These are phyloP conservation scores for Colletotrichum brevisporum DNA, from an alignment of 2,329 filamentous ascomycete species.

Conservation along the genomic window DNA sequence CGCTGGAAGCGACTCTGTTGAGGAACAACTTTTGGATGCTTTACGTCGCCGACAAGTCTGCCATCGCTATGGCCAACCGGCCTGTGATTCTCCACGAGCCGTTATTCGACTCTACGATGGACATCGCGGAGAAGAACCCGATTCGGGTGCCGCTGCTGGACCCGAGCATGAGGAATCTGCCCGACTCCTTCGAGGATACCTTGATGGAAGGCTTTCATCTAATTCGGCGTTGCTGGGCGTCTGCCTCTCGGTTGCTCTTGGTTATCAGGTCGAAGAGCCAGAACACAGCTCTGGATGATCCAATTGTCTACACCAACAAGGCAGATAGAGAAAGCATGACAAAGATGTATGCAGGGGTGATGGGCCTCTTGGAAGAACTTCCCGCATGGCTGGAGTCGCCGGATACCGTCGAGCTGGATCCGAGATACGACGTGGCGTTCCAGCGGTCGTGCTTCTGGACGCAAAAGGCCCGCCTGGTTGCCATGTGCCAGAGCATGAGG, in stretches of 20 bases:
- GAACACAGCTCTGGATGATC: neutral
- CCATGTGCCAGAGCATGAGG: conserved; percentile 22
- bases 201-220: conserved; percentile 54
- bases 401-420: conserved; percentile 2
- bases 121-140: conserved; percentile 20
- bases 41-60: conserved; percentile 57
- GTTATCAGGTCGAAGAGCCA: conserved; percentile 7
- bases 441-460: conserved; percentile 15
- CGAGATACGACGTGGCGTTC: conserved; percentile 2
- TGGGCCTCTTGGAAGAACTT: conserved; percentile 3
- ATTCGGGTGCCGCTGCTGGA: neutral
- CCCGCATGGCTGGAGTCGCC: neutral
- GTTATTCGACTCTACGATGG: conserved; percentile 57
- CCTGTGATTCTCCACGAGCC: conserved; percentile 62
- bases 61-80: conserved; percentile 55
- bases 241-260: neutral
- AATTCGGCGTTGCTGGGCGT: conserved; percentile 50
- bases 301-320: neutral
- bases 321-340: neutral
- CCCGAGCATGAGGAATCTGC: conserved; percentile 39
- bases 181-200: neutral
- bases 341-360: conserved; percentile 10
- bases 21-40: conserved; percentile 57
- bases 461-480: neutral
- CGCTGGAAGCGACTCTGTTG: conserved; percentile 55